These are phyloP conservation scores for Farysia itapuensis DNA, from an alignment of 1,284 basidiomycete species.

Conservation along the genomic window DNA sequence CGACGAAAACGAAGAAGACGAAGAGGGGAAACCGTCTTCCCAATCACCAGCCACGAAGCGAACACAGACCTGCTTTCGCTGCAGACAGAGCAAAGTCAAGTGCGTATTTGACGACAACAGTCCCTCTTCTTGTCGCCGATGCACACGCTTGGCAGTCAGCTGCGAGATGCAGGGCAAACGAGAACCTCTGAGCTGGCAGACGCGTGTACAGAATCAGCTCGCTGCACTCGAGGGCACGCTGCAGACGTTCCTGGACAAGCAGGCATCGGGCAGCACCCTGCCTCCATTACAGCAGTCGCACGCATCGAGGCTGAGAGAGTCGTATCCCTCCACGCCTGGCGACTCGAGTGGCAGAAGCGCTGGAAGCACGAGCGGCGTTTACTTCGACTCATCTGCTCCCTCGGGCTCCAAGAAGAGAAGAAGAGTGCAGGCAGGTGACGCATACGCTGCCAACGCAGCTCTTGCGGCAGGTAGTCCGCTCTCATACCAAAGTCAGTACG, in stretches of 20 bases:
- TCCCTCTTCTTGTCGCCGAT: conserved; percentile 14
- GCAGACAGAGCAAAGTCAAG: conserved; percentile 25
- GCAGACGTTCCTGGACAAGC: conserved; percentile 20
- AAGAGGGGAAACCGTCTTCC: conserved; percentile 9
- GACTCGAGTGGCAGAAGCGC: no score
- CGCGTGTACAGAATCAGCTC: conserved; percentile 23
- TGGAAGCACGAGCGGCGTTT: neutral
- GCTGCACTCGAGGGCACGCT: conserved; percentile 15
- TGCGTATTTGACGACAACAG: conserved; percentile 21
- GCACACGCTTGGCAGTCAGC: conserved; percentile 10
- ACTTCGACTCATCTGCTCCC: neutral
- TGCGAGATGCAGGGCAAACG: conserved; percentile 26
- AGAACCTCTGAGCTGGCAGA: conserved; percentile 29
- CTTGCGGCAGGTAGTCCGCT: neutral
- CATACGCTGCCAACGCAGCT: neutral
- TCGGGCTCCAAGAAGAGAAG: conserved; percentile 4
- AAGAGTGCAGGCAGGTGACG: neutral
- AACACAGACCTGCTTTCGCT: conserved; percentile 24
- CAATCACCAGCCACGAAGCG: no score
- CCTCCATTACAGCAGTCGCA: no score
- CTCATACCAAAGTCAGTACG: neutral
- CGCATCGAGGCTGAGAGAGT: neutral
- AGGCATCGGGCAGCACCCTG: neutral
- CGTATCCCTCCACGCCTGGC: conserved; percentile 1
- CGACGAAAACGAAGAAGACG: conserved; percentile 13